These are phyloP conservation scores for Haematococcus lacustris DNA, from an alignment of 139 green algal species.

Conservation along the genomic window DNA sequence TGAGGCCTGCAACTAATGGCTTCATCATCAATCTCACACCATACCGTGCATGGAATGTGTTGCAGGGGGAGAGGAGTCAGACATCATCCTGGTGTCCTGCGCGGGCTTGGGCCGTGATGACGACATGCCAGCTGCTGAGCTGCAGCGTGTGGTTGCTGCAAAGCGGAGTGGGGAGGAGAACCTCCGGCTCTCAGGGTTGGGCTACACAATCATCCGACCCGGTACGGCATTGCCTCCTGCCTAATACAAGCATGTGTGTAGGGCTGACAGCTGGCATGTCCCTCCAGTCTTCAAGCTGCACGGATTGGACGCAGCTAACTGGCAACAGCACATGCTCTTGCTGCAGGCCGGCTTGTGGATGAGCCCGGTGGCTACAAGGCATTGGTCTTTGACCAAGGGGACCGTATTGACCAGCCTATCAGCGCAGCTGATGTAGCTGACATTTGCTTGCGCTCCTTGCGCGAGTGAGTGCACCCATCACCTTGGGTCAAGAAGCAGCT, in stretches of 20 bases:
- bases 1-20: background rate
- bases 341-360: slow-evolving; percentile 62
- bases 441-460: slow-evolving; percentile 81
- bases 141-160: slow-evolving; percentile 39
- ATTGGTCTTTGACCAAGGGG: slow-evolving; percentile 95
- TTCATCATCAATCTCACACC: background rate
- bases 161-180: slow-evolving; percentile 79
- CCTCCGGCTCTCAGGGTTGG: slow-evolving; percentile 78
- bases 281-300: too few relatives aligned
- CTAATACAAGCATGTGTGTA: too few relatives aligned
- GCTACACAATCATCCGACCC: slow-evolving; percentile 92
- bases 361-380: slow-evolving; percentile 93
- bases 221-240: slow-evolving; percentile 23
- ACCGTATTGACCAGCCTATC: slow-evolving; percentile 75
- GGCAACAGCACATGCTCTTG: background rate
- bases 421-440: slow-evolving; percentile 94
- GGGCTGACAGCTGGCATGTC: too few relatives aligned
- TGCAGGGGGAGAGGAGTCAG: slow-evolving; percentile 67
- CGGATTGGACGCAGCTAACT: too few relatives aligned
- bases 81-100: slow-evolving; percentile 92
- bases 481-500: background rate
- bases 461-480: slow-evolving; percentile 33
- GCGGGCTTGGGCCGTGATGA: slow-evolving; percentile 18
- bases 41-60: background rate
- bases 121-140: slow-evolving; percentile 22